phyloP scores from a whole-genome alignment of 768 basidiomycete genomes.

The Boletellus sp. region DNA sequence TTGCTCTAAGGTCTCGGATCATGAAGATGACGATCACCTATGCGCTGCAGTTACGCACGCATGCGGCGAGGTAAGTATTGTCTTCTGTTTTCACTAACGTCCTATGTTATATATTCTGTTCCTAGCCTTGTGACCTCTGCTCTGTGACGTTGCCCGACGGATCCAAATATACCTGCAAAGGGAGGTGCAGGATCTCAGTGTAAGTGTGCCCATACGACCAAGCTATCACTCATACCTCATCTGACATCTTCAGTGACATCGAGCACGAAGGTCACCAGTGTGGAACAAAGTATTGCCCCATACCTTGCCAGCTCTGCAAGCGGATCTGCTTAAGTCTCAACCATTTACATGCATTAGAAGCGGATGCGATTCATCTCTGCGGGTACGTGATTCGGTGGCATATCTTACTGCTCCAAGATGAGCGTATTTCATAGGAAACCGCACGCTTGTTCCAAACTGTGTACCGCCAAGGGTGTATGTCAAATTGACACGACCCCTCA shows the following conservation, averaged over 20 bases:
- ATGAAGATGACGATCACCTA: slow-evolving; percentile 46
- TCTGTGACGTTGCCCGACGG: slow-evolving; percentile 24
- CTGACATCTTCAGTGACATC: slow-evolving; percentile 36
- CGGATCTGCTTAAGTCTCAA: slow-evolving; percentile 43
- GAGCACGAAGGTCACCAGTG: slow-evolving; percentile 48
- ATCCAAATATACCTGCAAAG: slow-evolving; percentile 37
- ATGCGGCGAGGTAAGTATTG: slow-evolving; percentile 47
- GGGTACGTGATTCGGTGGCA: slow-evolving; percentile 37
- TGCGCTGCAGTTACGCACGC: slow-evolving; percentile 51
- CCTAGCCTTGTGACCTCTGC: slow-evolving; percentile 43
- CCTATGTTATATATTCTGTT: background rate
- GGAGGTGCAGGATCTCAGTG: slow-evolving; percentile 42
- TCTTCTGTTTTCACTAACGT: background rate
- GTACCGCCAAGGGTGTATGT: slow-evolving; percentile 49
- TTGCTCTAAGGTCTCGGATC: slow-evolving; percentile 40
- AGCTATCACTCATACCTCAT: background rate
- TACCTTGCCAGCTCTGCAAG: slow-evolving; percentile 53
- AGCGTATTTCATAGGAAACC: slow-evolving; percentile 31
- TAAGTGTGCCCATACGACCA: slow-evolving; percentile 16
- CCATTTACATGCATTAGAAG: slow-evolving; percentile 51
- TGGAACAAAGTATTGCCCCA: slow-evolving; percentile 48
- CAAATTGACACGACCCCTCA: slow-evolving; percentile 55
- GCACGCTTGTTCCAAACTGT: slow-evolving; percentile 46
- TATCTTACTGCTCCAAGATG: slow-evolving; percentile 2
- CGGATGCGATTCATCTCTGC: slow-evolving; percentile 48